Evolutionary conservation across 345 rosid species (phyloP).

Genomic region (Gossypium rotundifolium): DNA sequence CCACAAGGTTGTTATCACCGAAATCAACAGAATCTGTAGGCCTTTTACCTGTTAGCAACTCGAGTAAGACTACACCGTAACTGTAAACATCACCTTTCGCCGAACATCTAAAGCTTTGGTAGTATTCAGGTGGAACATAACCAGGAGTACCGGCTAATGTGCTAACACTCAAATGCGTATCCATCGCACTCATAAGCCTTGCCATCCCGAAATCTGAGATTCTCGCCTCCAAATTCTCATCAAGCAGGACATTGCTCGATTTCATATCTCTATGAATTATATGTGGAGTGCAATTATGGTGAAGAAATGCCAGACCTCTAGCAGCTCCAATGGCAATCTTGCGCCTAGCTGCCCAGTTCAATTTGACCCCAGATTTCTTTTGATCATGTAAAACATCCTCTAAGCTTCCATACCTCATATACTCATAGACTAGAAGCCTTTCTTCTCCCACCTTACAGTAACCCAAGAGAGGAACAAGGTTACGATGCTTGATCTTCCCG

Average conservation of each 20-base stretch:
- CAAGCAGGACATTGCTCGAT: slow-evolving; percentile 88
- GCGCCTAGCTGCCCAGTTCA: slow-evolving; percentile 77
- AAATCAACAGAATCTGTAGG: slow-evolving; percentile 95
- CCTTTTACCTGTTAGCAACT: slow-evolving; percentile 78
- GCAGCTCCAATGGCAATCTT: slow-evolving; percentile 92
- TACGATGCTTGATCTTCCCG: slow-evolving; percentile 89
- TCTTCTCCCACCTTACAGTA: slow-evolving; percentile 92
- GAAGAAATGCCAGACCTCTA: slow-evolving; percentile 82
- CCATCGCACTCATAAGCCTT: slow-evolving; percentile 76
- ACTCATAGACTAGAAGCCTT: slow-evolving; percentile 87
- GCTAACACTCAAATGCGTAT: slow-evolving; percentile 93
- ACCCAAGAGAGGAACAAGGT: slow-evolving; percentile 88
- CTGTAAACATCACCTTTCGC: slow-evolving; percentile 93
- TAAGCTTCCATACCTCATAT: slow-evolving; percentile 88
- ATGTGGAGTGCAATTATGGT: slow-evolving; percentile 80
- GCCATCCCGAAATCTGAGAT: slow-evolving; percentile 99
- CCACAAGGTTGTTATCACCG: slow-evolving; percentile 94
- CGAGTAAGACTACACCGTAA: slow-evolving; percentile 85
- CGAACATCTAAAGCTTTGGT: slow-evolving; percentile 88
- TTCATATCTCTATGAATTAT: slow-evolving; percentile 98
- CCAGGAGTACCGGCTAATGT: slow-evolving; percentile 98
- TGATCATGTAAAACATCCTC: slow-evolving; percentile 80
- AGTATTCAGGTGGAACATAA: slow-evolving; percentile 95
- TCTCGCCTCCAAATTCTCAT: slow-evolving; percentile 81
- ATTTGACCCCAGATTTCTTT: slow-evolving; percentile 59